These are phyloP conservation scores for Prototheca wickerhamii DNA, from an alignment of 163 green algal genomes.

Conservation along the genomic window DNA sequence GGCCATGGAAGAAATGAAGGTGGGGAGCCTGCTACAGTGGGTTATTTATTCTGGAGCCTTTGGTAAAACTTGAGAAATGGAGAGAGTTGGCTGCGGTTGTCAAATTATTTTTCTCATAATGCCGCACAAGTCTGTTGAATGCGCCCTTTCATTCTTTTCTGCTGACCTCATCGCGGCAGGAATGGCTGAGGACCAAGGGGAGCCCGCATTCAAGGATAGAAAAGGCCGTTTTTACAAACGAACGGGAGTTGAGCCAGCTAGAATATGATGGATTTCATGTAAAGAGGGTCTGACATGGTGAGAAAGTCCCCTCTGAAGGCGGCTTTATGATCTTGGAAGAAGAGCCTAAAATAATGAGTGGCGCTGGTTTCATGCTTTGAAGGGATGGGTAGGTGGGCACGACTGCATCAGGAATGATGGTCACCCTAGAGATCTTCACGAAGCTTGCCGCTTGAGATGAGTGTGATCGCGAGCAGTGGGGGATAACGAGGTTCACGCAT, in stretches of 20 bases:
- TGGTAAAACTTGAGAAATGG: not conserved
- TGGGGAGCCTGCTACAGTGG: not conserved
- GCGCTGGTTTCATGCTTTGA: too few species aligned
- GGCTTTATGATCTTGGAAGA: not conserved
- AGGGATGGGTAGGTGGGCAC: too few species aligned
- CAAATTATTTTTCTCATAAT: not conserved
- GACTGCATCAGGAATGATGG: too few species aligned
- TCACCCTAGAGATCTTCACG: too few species aligned
- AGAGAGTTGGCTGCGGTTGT: not conserved
- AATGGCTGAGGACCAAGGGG: constrained; percentile 12
- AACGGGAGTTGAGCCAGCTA: not conserved
- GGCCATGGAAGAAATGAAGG: constrained; percentile 8
- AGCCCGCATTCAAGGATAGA: constrained; percentile 13
- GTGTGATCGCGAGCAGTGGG: too few species aligned
- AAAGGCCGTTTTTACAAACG: not conserved
- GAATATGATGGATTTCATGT: constrained; percentile 6
- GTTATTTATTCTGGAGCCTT: not conserved
- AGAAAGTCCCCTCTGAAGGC: not conserved
- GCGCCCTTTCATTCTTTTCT: not conserved
- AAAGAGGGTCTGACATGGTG: not conserved
- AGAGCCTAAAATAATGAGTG: too few species aligned
- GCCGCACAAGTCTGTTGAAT: not conserved
- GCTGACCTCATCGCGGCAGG: constrained; percentile 8
- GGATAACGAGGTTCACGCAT: too few species aligned
- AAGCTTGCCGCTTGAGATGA: too few species aligned